These are phyloP conservation scores for Aspergillus intermedius DNA, from an alignment of 2,329 filamentous ascomycete genomes.

Conservation along the genomic window DNA sequence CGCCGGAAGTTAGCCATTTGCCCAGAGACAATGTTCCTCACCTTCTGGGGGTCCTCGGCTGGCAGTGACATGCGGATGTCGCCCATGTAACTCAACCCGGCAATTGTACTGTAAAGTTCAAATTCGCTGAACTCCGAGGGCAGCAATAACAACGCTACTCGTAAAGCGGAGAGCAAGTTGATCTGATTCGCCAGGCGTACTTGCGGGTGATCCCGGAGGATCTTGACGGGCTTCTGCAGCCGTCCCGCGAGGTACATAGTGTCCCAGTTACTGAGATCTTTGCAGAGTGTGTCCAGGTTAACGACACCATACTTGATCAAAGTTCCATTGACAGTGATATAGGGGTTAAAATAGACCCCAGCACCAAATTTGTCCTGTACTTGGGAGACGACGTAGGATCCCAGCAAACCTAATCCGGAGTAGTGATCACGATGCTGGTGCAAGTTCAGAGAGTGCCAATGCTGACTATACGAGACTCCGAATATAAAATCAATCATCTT, in stretches of 20 bases:
- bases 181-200: conserved; percentile 93
- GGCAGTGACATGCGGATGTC: conserved; percentile 92
- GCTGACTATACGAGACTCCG: conserved; percentile 86
- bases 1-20: conserved; percentile 88
- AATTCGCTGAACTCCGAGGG: conserved; percentile 78
- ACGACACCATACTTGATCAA: conserved; percentile 98
- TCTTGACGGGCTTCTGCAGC: conserved; percentile 96
- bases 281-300: conserved; percentile 81
- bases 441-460: conserved; percentile 94
- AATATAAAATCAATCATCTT: conserved; percentile 99
- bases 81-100: conserved; percentile 86
- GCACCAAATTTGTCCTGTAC: conserved; percentile 86
- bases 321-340: conserved; percentile 87
- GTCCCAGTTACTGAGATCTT: conserved; percentile 83
- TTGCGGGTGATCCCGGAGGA: conserved; percentile 84
- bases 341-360: conserved; percentile 96
- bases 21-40: conserved; percentile 85
- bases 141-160: conserved; percentile 80
- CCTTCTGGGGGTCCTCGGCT: conserved; percentile 86
- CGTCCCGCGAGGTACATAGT: conserved; percentile 94
- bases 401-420: conserved; percentile 73
- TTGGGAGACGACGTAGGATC: conserved; percentile 75
- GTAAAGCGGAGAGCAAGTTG: conserved; percentile 85
- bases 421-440: conserved; percentile 87
- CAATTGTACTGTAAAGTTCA: conserved; percentile 83